Evolutionary conservation across 177 flowering plant species (phyloP).

Genomic region (Vitis hybrid): DNA sequence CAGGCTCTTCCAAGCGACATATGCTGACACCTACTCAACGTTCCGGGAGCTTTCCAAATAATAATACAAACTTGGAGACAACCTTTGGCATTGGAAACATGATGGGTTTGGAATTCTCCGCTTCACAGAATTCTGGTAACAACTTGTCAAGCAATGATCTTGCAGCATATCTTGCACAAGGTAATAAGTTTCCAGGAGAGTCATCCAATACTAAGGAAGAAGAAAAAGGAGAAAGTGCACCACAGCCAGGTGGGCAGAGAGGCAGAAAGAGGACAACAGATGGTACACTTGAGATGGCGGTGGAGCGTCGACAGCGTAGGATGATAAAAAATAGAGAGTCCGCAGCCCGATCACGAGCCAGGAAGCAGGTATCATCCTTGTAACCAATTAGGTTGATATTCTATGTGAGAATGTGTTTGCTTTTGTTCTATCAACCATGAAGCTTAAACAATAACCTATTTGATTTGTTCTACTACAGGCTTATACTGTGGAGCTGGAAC

Average conservation of each 20-base stretch:
- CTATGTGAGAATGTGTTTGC: neutral
- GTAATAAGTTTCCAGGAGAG: conserved; percentile 9
- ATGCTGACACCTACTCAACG: conserved; percentile 5
- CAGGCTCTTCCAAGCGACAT: neutral
- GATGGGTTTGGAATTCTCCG: conserved; percentile 1
- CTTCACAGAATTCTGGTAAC: neutral
- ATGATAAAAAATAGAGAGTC: conserved; percentile 52
- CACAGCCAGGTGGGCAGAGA: neutral
- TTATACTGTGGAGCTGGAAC: conserved; percentile 44
- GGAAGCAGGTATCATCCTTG: conserved; percentile 32
- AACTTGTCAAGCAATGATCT: conserved; percentile 5
- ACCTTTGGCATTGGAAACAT: conserved; percentile 9
- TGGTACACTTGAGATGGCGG: conserved; percentile 30
- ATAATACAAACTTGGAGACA: conserved; percentile 9
- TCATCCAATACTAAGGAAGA: conserved; percentile 1
- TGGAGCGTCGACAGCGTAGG: conserved; percentile 39
- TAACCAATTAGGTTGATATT: neutral
- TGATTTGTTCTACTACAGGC: conserved; percentile 24
- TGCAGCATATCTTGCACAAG: conserved; percentile 3
- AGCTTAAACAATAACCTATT: neutral
- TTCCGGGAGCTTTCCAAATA: neutral
- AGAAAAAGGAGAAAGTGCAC: conserved; percentile 5
- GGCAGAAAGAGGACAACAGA: conserved; percentile 24
- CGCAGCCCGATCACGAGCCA: conserved; percentile 44
- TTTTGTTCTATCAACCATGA: neutral